A percentile compares a stretch with the other conserved stretches of the same genome.
These are phyloP conservation scores for Ogataea wickerhamii DNA, from an alignment of 805 yeast genomes.

Conservation along the genomic window DNA sequence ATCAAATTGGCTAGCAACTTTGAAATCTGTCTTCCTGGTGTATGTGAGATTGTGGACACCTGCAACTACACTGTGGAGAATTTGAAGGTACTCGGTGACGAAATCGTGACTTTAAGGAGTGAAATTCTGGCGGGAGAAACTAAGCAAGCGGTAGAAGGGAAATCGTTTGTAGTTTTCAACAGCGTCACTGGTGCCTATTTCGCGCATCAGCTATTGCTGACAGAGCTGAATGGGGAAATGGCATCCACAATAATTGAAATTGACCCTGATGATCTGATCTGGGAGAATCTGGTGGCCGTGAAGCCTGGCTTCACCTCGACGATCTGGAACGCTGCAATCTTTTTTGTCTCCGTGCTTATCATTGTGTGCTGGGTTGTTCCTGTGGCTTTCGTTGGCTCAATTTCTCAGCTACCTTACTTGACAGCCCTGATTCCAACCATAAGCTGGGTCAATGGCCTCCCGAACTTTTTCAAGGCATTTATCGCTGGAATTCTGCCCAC, in stretches of 20 bases:
- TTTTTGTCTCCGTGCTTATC: conserved; percentile 43
- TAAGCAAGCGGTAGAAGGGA: conserved; percentile 27
- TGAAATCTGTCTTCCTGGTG: conserved; percentile 19
- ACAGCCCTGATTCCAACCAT: conserved; percentile 59
- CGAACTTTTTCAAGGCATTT: conserved; percentile 49
- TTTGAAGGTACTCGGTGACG: conserved; percentile 6
- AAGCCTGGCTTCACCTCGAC: conserved; percentile 36
- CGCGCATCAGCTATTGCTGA: conserved; percentile 55
- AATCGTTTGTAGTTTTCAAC: conserved; percentile 61
- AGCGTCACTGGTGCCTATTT: conserved; percentile 55
- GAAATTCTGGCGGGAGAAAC: conserved; percentile 4
- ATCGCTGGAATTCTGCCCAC: conserved; percentile 68
- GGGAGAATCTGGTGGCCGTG: conserved; percentile 54
- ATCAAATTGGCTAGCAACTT: conserved; percentile 9
- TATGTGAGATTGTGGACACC: conserved; percentile 19
- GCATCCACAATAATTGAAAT: conserved; percentile 47
- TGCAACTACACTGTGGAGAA: conserved; percentile 14
- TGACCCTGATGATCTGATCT: conserved; percentile 64
- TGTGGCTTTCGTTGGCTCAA: conserved; percentile 71
- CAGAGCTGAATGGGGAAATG: conserved; percentile 40
- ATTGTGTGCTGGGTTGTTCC: conserved; percentile 73
- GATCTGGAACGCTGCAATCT: conserved; percentile 42
- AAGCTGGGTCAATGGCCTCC: conserved; percentile 51
- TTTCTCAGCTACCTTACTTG: conserved; percentile 70
- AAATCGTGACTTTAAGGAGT: conserved; percentile 13